Percentiles rank a stretch among this genome's conserved stretches.
phyloP scores from a whole-genome alignment of 495 filamentous ascomycete species.

The Aspergillus coremiiformis region DNA sequence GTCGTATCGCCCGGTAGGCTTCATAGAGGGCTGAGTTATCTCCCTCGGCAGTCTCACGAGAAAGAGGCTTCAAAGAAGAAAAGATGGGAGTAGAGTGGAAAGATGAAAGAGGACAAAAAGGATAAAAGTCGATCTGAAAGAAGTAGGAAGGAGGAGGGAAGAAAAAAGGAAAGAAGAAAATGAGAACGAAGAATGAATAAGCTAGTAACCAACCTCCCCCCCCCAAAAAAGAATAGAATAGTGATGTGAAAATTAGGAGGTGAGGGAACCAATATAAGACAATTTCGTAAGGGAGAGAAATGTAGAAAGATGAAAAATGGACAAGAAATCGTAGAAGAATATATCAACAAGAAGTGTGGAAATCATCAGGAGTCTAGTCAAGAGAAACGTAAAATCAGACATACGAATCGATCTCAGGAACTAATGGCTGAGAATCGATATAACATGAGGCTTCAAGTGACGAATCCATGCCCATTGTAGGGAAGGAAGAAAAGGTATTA shows the following conservation, averaged over 20 bases:
- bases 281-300: conserved; percentile 8
- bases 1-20: conserved; percentile 16
- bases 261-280: conserved; percentile 8
- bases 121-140: no score
- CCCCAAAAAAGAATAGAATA: background rate
- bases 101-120: background rate
- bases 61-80: conserved; percentile 5
- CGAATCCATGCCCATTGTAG: conserved; percentile 20
- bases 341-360: conserved; percentile 3
- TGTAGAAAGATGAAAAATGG: conserved; percentile 2
- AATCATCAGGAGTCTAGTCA: background rate
- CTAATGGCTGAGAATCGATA: conserved; percentile 25
- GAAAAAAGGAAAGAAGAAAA: conserved; percentile 8
- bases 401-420: conserved; percentile 32
- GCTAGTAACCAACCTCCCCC: background rate
- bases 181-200: conserved; percentile 3
- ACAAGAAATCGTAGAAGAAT: conserved; percentile 2
- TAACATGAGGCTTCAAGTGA: conserved; percentile 32
- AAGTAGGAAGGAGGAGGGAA: background rate
- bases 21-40: conserved; percentile 2
- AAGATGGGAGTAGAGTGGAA: background rate
- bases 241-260: background rate
- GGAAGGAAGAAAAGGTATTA: conserved; percentile 20
- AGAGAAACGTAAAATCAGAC: conserved; percentile 18
- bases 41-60: background rate